Conservation (phyloP, 305 asterid genomes). For the Fraxinus xanthoxyloides region DNA sequence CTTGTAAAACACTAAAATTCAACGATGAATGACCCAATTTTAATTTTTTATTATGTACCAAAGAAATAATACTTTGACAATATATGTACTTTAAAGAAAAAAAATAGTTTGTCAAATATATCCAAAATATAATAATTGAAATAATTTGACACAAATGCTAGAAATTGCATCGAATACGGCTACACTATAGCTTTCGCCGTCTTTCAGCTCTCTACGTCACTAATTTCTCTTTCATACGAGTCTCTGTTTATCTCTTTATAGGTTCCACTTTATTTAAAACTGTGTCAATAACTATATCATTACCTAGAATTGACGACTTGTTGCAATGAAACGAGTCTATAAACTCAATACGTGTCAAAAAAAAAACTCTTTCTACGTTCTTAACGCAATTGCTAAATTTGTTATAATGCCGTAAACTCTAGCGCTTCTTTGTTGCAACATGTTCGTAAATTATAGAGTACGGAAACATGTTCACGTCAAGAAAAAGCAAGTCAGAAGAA, state of each 20-base stretch:
- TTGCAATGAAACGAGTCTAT: too few relatives aligned
- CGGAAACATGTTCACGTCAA: neutral
- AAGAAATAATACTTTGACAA: neutral
- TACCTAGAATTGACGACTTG: neutral
- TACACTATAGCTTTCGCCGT: neutral
- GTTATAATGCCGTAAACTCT: neutral
- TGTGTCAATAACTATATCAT: neutral
- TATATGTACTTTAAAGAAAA: neutral
- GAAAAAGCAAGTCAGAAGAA: neutral
- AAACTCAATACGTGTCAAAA: neutral
- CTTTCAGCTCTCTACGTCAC: neutral
- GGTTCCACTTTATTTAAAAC: neutral
- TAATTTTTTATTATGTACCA: neutral
- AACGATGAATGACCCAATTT: neutral
- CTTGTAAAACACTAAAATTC: neutral
- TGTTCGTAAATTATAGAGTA: neutral
- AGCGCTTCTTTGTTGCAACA: neutral
- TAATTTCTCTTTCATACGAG: neutral
- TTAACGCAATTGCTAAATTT: neutral
- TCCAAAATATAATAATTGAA: neutral
- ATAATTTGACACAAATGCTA: neutral
- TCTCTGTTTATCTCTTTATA: neutral
- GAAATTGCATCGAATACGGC: neutral
- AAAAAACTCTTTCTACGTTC: neutral
- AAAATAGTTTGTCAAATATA: too few relatives aligned